A percentile compares a stretch with the other conserved stretches of the same genome.
Evolutionary conservation across 2,329 filamentous ascomycete species (phyloP).

Genomic region (Colletotrichum viniferum): DNA sequence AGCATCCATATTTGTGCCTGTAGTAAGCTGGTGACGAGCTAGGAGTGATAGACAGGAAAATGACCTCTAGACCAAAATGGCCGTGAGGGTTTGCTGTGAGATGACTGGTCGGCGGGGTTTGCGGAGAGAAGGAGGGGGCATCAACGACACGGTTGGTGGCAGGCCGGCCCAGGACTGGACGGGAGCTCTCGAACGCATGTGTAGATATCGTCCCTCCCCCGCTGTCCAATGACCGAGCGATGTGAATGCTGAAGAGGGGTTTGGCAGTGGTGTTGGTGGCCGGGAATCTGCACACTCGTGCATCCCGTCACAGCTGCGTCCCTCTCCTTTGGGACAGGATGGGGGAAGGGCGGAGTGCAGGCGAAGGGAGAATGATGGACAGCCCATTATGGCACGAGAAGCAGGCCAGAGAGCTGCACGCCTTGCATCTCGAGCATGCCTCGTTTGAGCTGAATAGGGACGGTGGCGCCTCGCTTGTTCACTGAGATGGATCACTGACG

Average conservation of each 20-base stretch:
- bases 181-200: not conserved
- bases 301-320: conserved; percentile 19
- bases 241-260: not conserved
- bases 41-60: not conserved
- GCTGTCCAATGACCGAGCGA: not conserved
- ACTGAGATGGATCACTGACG: not conserved
- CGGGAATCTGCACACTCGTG: conserved; percentile 20
- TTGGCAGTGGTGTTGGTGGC: not conserved
- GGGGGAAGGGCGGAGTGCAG: not conserved
- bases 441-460: not conserved
- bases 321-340: conserved; percentile 12
- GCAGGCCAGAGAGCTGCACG: not conserved
- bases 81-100: not conserved
- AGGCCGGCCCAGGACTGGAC: not conserved
- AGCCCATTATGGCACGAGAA: not conserved
- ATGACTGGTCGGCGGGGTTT: not conserved
- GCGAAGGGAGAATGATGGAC: not conserved
- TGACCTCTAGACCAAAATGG: not conserved
- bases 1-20: not conserved
- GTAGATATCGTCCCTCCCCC: not conserved
- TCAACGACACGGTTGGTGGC: not conserved
- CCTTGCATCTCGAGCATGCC: not conserved
- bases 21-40: not conserved
- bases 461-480: not conserved
- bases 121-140: not conserved